A percentile compares a stretch with the other conserved stretches of the same genome.
phyloP scores from a whole-genome alignment of 169 alveolate species.

The Sarcocystis neurona region DNA sequence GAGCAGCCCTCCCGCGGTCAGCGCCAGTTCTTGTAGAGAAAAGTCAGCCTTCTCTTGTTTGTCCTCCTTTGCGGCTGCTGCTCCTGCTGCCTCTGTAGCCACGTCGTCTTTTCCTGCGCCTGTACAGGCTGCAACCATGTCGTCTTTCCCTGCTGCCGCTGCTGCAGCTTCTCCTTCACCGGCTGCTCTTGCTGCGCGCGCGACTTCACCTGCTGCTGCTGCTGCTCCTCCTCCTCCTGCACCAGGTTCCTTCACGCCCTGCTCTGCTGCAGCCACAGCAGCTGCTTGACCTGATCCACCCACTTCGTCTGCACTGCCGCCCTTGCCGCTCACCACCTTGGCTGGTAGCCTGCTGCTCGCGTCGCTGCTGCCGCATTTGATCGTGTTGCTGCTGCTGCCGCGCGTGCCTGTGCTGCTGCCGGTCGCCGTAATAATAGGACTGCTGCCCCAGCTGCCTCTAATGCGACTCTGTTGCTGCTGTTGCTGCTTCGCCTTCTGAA shows the following conservation, averaged over 20 bases:
- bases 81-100: no score
- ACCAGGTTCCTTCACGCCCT: no score
- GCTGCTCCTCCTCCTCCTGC: background rate
- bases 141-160: background rate
- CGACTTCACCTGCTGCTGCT: background rate
- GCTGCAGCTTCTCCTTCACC: background rate
- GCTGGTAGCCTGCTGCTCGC: background rate
- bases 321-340: background rate
- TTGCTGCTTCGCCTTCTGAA: background rate
- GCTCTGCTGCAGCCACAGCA: background rate
- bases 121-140: background rate
- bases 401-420: background rate
- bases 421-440: background rate
- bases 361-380: background rate
- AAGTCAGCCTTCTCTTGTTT: no score
- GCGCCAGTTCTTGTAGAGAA: no score
- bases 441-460: background rate
- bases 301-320: no score
- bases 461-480: background rate
- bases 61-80: no score
- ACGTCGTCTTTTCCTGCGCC: no score
- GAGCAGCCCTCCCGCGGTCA: no score
- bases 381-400: background rate
- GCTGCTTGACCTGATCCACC: background rate
- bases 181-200: background rate